Conservation (phyloP, 805 yeast genomes). For the Lipomyces starkeyi region DNA sequence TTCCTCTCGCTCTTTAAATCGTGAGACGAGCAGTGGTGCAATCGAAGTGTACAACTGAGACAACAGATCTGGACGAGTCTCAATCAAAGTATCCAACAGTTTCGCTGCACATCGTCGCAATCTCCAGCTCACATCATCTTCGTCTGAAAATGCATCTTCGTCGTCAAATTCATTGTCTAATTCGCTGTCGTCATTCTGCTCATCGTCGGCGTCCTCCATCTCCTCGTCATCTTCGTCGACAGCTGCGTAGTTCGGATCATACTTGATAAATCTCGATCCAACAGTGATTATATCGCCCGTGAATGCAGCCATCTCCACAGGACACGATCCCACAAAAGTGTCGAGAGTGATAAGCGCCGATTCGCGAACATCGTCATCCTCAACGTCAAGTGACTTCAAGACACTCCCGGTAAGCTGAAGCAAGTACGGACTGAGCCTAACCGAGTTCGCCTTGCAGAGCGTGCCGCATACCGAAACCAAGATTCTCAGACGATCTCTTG, state of each 20-base stretch:
- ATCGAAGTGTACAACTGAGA: constrained; percentile 43
- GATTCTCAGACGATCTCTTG: constrained; percentile 31
- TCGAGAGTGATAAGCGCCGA: constrained; percentile 54
- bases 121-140: constrained; percentile 66
- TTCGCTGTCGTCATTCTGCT: constrained; percentile 49
- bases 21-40: constrained; percentile 54
- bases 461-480: constrained; percentile 38
- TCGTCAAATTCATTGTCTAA: constrained; percentile 55
- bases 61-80: constrained; percentile 49
- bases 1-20: constrained; percentile 46
- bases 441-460: constrained; percentile 42
- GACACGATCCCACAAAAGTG: constrained; percentile 51
- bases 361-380: constrained; percentile 54
- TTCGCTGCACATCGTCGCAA: constrained; percentile 60
- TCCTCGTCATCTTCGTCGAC: constrained; percentile 33
- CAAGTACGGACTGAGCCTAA: constrained; percentile 33
- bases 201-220: constrained; percentile 39
- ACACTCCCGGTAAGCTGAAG: constrained; percentile 32
- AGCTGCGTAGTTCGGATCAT: constrained; percentile 55
- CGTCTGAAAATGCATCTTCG: constrained; percentile 47
- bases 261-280: constrained; percentile 47
- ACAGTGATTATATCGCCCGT: constrained; percentile 45
- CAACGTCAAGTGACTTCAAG: constrained; percentile 42
- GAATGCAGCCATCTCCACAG: constrained; percentile 44
- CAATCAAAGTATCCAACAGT: constrained; percentile 51